phyloP scores from a whole-genome alignment of 2,329 filamentous ascomycete genomes.

The Alternaria sp. region DNA sequence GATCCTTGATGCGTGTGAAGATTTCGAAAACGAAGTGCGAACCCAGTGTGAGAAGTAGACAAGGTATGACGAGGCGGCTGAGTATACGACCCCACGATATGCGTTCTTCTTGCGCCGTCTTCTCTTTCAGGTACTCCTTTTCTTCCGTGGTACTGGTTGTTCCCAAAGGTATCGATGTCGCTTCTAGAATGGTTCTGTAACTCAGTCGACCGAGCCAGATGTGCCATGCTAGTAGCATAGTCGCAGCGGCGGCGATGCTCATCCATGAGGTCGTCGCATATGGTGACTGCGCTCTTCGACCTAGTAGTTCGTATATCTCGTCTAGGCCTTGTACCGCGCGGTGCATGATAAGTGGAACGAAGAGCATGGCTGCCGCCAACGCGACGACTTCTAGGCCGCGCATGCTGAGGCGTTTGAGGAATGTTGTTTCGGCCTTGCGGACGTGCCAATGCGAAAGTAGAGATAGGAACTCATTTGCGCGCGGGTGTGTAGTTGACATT shows the following conservation, averaged over 20 bases:
- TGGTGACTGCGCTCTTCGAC: constrained; percentile 22
- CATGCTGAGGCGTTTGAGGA: constrained; percentile 15
- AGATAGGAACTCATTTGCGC: not conserved
- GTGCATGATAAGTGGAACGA: constrained; percentile 22
- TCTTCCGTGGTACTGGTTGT: not conserved
- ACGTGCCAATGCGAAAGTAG: constrained; percentile 8
- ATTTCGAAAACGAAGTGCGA: constrained; percentile 9
- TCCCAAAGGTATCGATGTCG: not conserved
- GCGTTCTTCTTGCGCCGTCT: not conserved
- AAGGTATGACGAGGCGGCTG: constrained; percentile 14
- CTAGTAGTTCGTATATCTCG: constrained; percentile 19
- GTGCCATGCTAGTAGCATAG: constrained; percentile 24
- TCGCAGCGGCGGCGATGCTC: constrained; percentile 3
- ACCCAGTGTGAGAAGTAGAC: constrained; percentile 9
- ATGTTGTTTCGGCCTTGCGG: constrained; percentile 1
- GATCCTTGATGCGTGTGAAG: not conserved
- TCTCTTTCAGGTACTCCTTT: not conserved
- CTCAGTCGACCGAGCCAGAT: constrained; percentile 16
- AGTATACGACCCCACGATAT: constrained; percentile 18
- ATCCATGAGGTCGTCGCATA: constrained; percentile 1
- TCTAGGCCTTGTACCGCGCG: constrained; percentile 16
- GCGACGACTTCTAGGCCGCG: constrained; percentile 13
- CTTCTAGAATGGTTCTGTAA: constrained; percentile 14
- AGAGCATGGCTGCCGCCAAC: constrained; percentile 16
- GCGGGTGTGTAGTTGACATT: constrained; percentile 10